Base-by-base conservation (phyloP, 2,329 filamentous ascomycete genomes). In the Leptographium flavum region DNA sequence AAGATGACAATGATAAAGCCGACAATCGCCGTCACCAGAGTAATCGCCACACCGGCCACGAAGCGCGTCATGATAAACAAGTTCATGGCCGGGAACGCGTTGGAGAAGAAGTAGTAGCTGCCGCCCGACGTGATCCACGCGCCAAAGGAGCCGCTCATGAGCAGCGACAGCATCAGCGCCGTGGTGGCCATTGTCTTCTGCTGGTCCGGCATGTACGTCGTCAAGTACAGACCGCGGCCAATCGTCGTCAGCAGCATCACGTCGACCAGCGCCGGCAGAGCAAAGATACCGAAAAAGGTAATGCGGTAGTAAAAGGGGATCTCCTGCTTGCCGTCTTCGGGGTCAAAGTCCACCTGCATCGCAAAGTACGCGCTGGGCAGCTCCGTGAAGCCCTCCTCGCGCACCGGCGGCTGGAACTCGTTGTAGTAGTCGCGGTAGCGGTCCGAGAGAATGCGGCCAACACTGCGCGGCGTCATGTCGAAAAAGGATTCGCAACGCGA, bases 401-500 rank as follows among this genome's bases (percentile, higher is more conserved):
- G 48, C 6, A 43, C 15, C 1, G 53, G 53, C 10, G 52, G 53
- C 13, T 51, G 51, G 35, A 51, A 48, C 13, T 46, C 27, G 25
- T 27, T 45, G 35, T 53, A 48, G 42, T 55, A 52, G 4, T 23
- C 38, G 27, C 53, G 44, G 28, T 53, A 54, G 36, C 49, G 50
- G 21, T 48, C 47, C n/a, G 53, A 49, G 9, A 55, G 46, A 10
- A 55, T 45, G 47, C 61, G 64, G 44, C 65, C 65, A 38, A 68
- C 60, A 6, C 55, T 55, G 39, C 61, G 63, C 8, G 65, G 63
- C 6, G 57, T 53, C 27, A 74, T 64, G 49, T 72, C 72, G 43
- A 76, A 74, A 50, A 75, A 76, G 1, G 69, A 64, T 40, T 74
- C 70, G 51, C 72, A 76, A 44, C 71, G 68, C 10, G 72, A 74